Percentiles rank a stretch among this genome's conserved stretches.
Conservation (phyloP, 1,139 yeast genomes). For the Dujonia santamariae region DNA sequence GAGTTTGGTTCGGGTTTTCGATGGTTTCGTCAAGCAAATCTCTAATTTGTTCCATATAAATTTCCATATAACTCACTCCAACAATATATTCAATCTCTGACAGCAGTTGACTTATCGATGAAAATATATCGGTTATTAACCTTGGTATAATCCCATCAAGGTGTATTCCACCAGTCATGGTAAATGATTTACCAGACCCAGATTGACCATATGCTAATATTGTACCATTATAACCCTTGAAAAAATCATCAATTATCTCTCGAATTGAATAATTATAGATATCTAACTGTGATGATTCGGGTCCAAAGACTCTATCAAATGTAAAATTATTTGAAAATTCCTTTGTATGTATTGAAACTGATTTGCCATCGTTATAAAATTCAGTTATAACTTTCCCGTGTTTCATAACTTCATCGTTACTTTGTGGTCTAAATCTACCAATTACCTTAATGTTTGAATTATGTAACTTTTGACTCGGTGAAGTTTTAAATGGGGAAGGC, state of each 20-base stretch:
- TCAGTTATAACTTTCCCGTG: conserved; percentile 15
- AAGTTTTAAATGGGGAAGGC: background rate
- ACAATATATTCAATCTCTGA: conserved; percentile 64
- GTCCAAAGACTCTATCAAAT: conserved; percentile 66
- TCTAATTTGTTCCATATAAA: conserved; percentile 72
- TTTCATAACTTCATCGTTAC: conserved; percentile 29
- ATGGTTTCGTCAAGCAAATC: conserved; percentile 46
- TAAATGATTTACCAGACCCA: conserved; percentile 82
- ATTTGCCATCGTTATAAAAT: conserved; percentile 6
- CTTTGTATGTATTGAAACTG: conserved; percentile 27
- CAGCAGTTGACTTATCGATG: conserved; percentile 48
- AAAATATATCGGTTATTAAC: conserved; percentile 64
- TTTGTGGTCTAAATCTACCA: conserved; percentile 63
- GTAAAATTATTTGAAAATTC: conserved; percentile 44
- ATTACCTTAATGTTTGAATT: conserved; percentile 53
- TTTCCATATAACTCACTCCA: conserved; percentile 75
- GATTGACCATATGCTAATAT: conserved; percentile 88
- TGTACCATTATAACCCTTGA: conserved; percentile 82
- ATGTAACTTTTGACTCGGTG: background rate
- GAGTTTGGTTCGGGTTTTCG: conserved; percentile 9
- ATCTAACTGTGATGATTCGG: conserved; percentile 50
- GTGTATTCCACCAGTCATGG: conserved; percentile 65
- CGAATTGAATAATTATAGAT: conserved; percentile 60
- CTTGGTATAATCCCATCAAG: conserved; percentile 67
- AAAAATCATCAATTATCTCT: conserved; percentile 62